phyloP scores from a whole-genome alignment of 257 asterid genomes.

The Datura wrightii region DNA sequence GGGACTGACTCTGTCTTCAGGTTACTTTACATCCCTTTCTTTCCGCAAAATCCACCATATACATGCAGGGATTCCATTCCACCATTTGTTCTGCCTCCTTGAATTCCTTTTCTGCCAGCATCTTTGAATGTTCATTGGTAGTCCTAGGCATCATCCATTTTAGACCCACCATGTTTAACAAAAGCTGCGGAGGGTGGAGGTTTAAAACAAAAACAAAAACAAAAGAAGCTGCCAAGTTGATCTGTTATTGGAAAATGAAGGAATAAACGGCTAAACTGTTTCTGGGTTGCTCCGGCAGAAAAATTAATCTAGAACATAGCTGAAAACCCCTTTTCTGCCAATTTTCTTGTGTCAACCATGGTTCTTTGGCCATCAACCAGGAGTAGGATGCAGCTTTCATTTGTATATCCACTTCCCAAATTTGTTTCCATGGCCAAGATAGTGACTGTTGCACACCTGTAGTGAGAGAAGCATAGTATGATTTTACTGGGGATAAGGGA shows the following conservation, averaged over 20 bases:
- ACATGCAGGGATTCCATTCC: neutral
- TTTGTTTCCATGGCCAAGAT: neutral
- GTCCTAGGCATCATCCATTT: neutral
- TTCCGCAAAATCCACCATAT: neutral
- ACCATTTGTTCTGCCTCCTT: neutral
- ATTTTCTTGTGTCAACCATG: slow-evolving; percentile 17
- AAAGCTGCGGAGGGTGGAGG: neutral
- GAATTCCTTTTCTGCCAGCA: neutral
- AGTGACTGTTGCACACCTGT: neutral
- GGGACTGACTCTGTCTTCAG: neutral
- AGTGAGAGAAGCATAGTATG: neutral
- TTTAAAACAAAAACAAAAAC: too few species aligned
- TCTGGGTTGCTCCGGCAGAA: neutral
- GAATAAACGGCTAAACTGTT: neutral
- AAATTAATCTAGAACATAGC: neutral
- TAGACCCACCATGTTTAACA: neutral
- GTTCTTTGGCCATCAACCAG: slow-evolving; percentile 4
- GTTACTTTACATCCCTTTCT: neutral
- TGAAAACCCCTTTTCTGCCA: neutral
- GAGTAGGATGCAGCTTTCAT: neutral
- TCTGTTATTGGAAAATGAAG: neutral
- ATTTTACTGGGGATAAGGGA: neutral
- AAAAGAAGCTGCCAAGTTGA: too few species aligned
- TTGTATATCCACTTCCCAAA: neutral
- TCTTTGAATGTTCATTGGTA: neutral